Base-by-base conservation (phyloP, 108 stramenopile genomes). In the Mediolabrus comicus region DNA sequence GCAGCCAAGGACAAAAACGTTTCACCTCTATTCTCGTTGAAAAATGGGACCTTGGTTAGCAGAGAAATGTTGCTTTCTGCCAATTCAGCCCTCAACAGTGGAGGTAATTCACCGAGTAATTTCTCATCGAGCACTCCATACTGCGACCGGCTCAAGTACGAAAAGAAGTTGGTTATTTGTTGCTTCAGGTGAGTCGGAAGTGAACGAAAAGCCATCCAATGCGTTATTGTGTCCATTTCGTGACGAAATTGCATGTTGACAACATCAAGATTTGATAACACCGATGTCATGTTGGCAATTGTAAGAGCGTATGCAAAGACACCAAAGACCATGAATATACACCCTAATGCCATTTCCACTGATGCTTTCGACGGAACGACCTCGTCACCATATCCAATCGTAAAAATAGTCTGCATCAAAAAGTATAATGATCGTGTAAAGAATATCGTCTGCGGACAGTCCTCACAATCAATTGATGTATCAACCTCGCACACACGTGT, bases 241-340 rank as follows among this genome's bases (percentile, higher is more conserved):
- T 81, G 77, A 34, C 74, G 67, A 63, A 77, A 80, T 24, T 74
- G 64, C 81, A 73, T 80, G 31, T 66, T 63, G 13, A 83, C 71
- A 25, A 85, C 84, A 53, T 85, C 81, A 13, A 80, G 43, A 59
- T 85, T 85, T 19, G 81, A 65, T 13, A 85, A 65, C n/a, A 83
- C 82, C 13, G 81, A 83, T 11, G 81, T 85, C 82, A 85, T 85
- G 70, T 80, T 83, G 41, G 84, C 82, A 38, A 85, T 85, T 8
- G 79, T 78, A 29, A 85, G 34, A 24, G 69, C 78, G 62, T 83
- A 83, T 7, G 54, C 73, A 41, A 85, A 69, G 54, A 74, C 71
- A 0, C 84, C 81, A 57, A 68, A 64, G 34, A 83, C 39, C 80
- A 83, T 80, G 53, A 80, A 75, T 11, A 52, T 38, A 65, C 79